A percentile compares a stretch with the other conserved stretches of the same genome.
phyloP scores from a whole-genome alignment of 1,139 yeast species.

The Suhomyces anneliseae region DNA sequence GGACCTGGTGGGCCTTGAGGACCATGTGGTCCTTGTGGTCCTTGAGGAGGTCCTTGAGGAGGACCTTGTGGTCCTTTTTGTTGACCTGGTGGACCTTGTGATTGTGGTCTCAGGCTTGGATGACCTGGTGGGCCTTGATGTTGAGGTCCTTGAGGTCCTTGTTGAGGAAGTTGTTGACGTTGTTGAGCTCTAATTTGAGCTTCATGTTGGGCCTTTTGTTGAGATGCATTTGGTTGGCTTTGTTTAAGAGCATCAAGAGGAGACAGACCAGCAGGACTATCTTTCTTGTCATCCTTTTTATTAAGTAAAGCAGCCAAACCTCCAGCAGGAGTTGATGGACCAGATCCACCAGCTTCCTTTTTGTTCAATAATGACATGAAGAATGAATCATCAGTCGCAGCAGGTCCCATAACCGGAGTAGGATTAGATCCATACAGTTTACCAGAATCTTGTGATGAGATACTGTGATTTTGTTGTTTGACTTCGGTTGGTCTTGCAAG shows the following conservation, averaged over 20 bases:
- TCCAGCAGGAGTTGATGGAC: constrained; percentile 2
- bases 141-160: constrained; percentile 9
- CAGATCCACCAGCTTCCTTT: constrained; percentile 19
- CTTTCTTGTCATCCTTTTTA: neutral
- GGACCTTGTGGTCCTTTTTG: constrained; percentile 4
- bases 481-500: neutral
- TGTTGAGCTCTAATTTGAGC: constrained; percentile 15
- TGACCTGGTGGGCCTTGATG: constrained; percentile 14
- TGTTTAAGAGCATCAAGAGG: neutral
- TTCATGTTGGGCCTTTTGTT: neutral
- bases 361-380: constrained; percentile 54
- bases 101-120: constrained; percentile 9
- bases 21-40: constrained; percentile 6
- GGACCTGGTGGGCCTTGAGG: constrained; percentile 2
- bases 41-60: constrained; percentile 1
- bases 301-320: constrained; percentile 7
- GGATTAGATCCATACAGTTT: constrained; percentile 5
- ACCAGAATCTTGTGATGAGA: constrained; percentile 9
- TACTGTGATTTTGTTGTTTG: constrained; percentile 6
- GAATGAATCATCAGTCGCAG: constrained; percentile 45
- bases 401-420: neutral
- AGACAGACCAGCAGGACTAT: neutral
- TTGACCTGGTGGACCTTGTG: constrained; percentile 6
- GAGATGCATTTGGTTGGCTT: neutral
- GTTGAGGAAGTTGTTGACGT: constrained; percentile 15